Evolutionary conservation across 495 filamentous ascomycete genomes (phyloP), one percentile per base, ranked within the genome.

Genomic region (Annulohypoxylon bovei): DNA sequence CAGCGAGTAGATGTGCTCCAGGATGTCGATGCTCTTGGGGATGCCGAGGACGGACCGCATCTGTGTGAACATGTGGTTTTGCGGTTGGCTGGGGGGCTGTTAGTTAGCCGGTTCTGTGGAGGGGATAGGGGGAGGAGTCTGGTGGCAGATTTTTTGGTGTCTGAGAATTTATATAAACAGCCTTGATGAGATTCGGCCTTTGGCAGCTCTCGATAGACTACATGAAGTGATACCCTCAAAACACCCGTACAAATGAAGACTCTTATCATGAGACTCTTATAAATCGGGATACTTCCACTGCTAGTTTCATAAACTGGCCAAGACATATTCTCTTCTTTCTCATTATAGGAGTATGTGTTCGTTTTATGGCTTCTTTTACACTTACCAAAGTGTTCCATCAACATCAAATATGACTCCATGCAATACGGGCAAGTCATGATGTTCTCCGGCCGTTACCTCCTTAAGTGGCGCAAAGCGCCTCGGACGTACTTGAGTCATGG

Each of bases 361-460:
- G 9, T 37, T 37, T 37, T 37, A 7, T 9, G 7, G 27, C 32
- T 4, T 18, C 18, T 27, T 32, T 30, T 18, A 6, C 18, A 84
- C 88, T 84, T 79, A 95, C 94, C 92, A 97, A 52, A 98, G 78
- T 20, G 95, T 98, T 5, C 95, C 95, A 78, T 98, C 95, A 32
- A 98, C 92, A 81, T 98, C 95, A 78, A 98, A 98, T 30, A 98
- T 88, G 6, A 98, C 86, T 1, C 95, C 95, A 70, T 89, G 88
- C 53, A 98, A 79, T 54, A 79, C 83, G 37, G 90, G 90, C 9
- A 81, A 81, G 61, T 78, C 73, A 27, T 73, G 52, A 6, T 69
- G 56, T 7, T 76, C 39, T 7, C 54, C 64, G 25, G 52, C 39
- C 22, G 65, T 65, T 1, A 64, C 65, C 33, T 68, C 67, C 40